A percentile compares a stretch with the other conserved stretches of the same genome.
phyloP scores from a whole-genome alignment of 2,329 filamentous ascomycete genomes.

The Verticillium dahliae region DNA sequence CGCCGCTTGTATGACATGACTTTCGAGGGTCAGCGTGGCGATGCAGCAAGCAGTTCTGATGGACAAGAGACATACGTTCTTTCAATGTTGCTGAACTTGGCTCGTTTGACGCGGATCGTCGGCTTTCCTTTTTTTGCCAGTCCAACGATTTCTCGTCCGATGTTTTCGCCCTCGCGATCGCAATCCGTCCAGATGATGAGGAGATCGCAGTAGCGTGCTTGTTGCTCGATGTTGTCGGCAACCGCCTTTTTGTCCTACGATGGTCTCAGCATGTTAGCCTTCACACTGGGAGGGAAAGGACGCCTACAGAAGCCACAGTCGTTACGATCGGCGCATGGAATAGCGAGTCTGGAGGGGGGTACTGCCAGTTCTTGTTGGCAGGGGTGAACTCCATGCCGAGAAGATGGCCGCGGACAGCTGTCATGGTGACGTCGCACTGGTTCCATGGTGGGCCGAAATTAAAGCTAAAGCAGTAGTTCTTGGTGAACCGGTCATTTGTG shows the following conservation, averaged over 20 bases:
- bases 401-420: constrained; percentile 84
- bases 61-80: constrained; percentile 55
- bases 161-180: constrained; percentile 94
- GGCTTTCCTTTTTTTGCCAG: constrained; percentile 71
- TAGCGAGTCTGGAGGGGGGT: constrained; percentile 69
- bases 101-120: constrained; percentile 72
- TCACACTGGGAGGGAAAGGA: neutral
- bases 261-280: constrained; percentile 7
- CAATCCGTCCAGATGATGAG: constrained; percentile 99
- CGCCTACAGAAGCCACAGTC: constrained; percentile 56
- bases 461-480: constrained; percentile 91
- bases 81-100: constrained; percentile 94
- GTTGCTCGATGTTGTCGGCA: constrained; percentile 75
- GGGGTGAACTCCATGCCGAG: constrained; percentile 70
- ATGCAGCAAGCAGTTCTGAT: neutral
- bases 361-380: constrained; percentile 72
- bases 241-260: constrained; percentile 69
- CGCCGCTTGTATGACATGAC: constrained; percentile 82
- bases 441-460: constrained; percentile 79
- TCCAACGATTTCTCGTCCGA: constrained; percentile 82
- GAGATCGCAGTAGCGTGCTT: constrained; percentile 65
- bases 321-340: constrained; percentile 75
- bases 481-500: constrained; percentile 71
- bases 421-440: constrained; percentile 82
- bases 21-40: constrained; percentile 24